Evolutionary conservation across 176 grass and related monocot genomes (phyloP).

Genomic region (Phragmites australis): DNA sequence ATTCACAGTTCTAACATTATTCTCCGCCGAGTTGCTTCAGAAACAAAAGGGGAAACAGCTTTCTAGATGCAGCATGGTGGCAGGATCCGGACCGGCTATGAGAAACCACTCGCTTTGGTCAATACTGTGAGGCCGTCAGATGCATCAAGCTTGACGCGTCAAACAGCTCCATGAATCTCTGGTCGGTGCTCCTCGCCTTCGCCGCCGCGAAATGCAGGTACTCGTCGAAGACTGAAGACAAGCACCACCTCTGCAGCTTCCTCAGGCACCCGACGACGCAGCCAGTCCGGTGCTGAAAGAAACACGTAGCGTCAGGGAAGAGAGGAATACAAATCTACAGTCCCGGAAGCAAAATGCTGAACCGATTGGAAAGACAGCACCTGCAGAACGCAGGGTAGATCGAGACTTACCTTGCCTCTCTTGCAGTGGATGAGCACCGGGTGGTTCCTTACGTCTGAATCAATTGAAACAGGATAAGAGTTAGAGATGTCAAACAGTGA

Average conservation of each 20-base stretch:
- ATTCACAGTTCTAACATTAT: no score
- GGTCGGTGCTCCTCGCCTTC: constrained; percentile 75
- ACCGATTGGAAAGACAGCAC: no score
- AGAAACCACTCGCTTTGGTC: constrained; percentile 5
- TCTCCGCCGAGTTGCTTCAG: constrained; percentile 21
- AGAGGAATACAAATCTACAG: no score
- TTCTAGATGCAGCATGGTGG: constrained; percentile 29
- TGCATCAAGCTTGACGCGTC: constrained; percentile 69
- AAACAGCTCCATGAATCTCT: constrained; percentile 87
- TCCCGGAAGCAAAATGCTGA: not conserved
- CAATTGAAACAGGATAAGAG: not conserved
- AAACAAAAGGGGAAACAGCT: constrained; percentile 7
- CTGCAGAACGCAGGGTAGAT: not conserved
- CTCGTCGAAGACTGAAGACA: constrained; percentile 78
- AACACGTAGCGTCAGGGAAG: not conserved
- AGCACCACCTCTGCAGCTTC: constrained; percentile 80
- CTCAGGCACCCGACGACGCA: constrained; percentile 86
- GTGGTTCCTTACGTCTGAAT: constrained; percentile 74
- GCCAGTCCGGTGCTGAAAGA: constrained; percentile 86
- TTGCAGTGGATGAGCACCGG: constrained; percentile 93
- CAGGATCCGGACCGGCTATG: constrained; percentile 19
- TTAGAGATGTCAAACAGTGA: not conserved
- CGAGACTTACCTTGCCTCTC: constrained; percentile 69
- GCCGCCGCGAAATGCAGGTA: constrained; percentile 81
- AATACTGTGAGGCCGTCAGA: constrained; percentile 37